Evolutionary conservation across 1,284 basidiomycete genomes (phyloP).

Genomic region (Peniophora sp.): DNA sequence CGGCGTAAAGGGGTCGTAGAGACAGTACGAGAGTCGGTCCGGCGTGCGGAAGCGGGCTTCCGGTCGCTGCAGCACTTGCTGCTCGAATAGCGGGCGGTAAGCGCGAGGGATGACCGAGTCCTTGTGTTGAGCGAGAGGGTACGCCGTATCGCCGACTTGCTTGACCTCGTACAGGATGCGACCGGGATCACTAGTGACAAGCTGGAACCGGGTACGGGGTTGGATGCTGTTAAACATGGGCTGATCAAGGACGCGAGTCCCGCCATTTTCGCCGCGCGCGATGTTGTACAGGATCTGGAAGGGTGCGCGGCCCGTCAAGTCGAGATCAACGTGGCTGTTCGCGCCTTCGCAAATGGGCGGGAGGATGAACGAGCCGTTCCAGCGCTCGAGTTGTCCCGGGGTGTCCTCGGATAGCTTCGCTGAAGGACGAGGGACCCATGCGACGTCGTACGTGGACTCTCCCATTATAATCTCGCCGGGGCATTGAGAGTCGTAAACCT

Average conservation of each 20-base stretch:
- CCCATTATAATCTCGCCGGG: conserved; percentile 61
- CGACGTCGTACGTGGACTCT: conserved; percentile 62
- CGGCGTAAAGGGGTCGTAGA: conserved; percentile 59
- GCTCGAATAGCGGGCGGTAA: conserved; percentile 70
- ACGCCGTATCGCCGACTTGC: conserved; percentile 83
- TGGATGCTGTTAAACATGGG: conserved; percentile 85
- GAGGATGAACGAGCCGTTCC: conserved; percentile 65
- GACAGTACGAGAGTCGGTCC: conserved; percentile 68
- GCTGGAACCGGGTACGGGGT: conserved; percentile 72
- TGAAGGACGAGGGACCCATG: conserved; percentile 69
- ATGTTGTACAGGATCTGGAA: conserved; percentile 84
- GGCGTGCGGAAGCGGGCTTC: conserved; percentile 67
- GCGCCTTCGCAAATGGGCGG: conserved; percentile 76
- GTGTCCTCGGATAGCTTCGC: conserved; percentile 52
- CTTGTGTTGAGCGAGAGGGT: conserved; percentile 62
- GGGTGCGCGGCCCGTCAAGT: conserved; percentile 72
- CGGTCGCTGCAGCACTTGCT: conserved; percentile 73
- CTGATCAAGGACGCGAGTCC: conserved; percentile 56
- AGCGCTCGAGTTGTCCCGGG: conserved; percentile 42
- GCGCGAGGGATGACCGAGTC: conserved; percentile 53
- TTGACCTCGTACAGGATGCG: conserved; percentile 85
- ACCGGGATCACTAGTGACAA: conserved; percentile 74
- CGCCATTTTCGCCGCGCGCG: conserved; percentile 54
- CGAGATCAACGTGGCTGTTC: conserved; percentile 74
- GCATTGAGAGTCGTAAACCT: conserved; percentile 82